These are phyloP conservation scores for Melanomma pulvis-pyrius DNA, from an alignment of 495 filamentous ascomycete genomes.

Conservation along the genomic window DNA sequence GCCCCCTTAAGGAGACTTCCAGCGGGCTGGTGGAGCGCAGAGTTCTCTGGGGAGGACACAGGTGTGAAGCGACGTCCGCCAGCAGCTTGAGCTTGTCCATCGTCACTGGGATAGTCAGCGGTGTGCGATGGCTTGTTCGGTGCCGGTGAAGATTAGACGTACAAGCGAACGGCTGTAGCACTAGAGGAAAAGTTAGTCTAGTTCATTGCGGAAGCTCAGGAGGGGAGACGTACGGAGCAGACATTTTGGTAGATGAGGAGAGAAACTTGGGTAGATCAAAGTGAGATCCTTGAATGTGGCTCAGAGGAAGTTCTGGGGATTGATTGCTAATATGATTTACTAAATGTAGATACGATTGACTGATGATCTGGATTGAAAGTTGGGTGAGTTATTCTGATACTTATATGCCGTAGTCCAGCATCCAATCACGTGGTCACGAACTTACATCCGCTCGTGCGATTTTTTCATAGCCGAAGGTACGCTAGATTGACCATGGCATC, in stretches of 20 bases:
- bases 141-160: not conserved
- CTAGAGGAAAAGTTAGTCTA: not conserved
- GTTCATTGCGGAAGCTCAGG: not conserved
- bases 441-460: not conserved
- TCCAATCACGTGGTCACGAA: not conserved
- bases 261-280: no score
- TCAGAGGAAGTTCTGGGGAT: no score
- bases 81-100: conserved; percentile 2
- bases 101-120: not conserved
- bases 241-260: no score
- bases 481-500: not conserved
- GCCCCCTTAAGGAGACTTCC: conserved; percentile 25
- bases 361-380: no score
- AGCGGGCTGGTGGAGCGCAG: conserved; percentile 1
- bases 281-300: no score
- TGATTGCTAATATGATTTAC: no score
- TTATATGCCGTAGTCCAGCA: not conserved
- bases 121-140: not conserved
- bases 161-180: not conserved
- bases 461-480: not conserved
- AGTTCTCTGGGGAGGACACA: not conserved
- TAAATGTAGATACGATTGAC: no score
- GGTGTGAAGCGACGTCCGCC: conserved; percentile 5
- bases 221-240: not conserved
- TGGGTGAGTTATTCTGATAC: not conserved